These are phyloP conservation scores for Trypanosoma congolense DNA, from an alignment of 208 protist species.

Conservation along the genomic window DNA sequence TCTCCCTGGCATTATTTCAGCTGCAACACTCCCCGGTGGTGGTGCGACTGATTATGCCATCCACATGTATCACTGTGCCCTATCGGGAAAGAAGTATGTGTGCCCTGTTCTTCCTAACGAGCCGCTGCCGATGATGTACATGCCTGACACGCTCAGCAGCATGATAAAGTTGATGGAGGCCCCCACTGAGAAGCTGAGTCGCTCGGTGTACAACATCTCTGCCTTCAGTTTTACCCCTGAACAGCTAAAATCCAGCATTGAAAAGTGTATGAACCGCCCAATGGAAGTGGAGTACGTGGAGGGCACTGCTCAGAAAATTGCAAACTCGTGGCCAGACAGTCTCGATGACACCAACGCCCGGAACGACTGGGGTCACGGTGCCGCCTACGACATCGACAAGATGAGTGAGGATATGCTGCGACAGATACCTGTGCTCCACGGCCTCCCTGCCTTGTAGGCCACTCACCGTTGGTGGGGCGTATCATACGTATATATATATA, in stretches of 20 bases:
- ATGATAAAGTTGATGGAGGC: slow-evolving; percentile 66
- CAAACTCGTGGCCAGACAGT: slow-evolving; percentile 73
- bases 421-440: slow-evolving; percentile 21
- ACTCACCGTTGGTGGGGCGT: too few species aligned
- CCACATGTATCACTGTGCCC: slow-evolving; percentile 77
- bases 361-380: slow-evolving; percentile 54
- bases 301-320: slow-evolving; percentile 68
- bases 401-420: slow-evolving; percentile 66
- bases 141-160: slow-evolving; percentile 65
- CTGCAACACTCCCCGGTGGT: slow-evolving; percentile 57
- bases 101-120: slow-evolving; percentile 66
- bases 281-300: slow-evolving; percentile 56
- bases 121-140: slow-evolving; percentile 87
- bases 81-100: slow-evolving; percentile 44
- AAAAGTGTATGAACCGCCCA: slow-evolving; percentile 36
- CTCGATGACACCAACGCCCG: slow-evolving; percentile 80
- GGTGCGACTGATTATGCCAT: slow-evolving; percentile 78
- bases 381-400: slow-evolving; percentile 49
- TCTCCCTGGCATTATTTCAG: slow-evolving; percentile 84
- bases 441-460: slow-evolving; percentile 4
- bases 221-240: slow-evolving; percentile 71
- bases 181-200: slow-evolving; percentile 19
- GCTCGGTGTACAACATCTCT: slow-evolving; percentile 78
- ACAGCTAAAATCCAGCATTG: slow-evolving; percentile 45
- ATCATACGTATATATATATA: too few species aligned